Percentiles rank a stretch among this genome's conserved stretches.
phyloP scores from a whole-genome alignment of 257 asterid species.

The Salvia rosmarinus region DNA sequence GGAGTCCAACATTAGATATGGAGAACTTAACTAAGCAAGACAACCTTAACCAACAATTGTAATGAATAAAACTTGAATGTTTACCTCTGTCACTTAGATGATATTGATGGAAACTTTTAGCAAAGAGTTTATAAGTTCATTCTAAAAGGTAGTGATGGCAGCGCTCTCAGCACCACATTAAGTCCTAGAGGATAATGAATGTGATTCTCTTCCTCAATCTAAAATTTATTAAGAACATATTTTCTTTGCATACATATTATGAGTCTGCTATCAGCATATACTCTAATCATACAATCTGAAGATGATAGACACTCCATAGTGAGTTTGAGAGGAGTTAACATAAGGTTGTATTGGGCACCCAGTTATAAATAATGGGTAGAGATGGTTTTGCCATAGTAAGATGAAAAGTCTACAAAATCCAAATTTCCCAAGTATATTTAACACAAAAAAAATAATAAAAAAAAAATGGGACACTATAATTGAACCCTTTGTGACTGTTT shows the following conservation, averaged over 20 bases:
- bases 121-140: not conserved
- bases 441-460: too few relatives aligned
- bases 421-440: not conserved
- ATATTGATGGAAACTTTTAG: not conserved
- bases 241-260: too few relatives aligned
- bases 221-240: not conserved
- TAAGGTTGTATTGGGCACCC: not conserved
- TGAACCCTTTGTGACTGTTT: not conserved
- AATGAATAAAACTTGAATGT: not conserved
- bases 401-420: not conserved
- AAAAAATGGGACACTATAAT: not conserved
- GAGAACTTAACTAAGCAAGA: not conserved
- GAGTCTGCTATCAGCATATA: not conserved
- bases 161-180: not conserved
- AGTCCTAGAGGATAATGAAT: slow-evolving; percentile 2
- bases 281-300: not conserved
- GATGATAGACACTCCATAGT: not conserved
- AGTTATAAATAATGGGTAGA: not conserved
- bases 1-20: slow-evolving; percentile 19
- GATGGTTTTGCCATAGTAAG: not conserved
- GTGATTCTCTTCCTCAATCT: not conserved
- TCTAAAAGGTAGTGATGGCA: not conserved
- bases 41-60: not conserved
- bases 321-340: not conserved
- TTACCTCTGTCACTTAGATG: not conserved